These are phyloP conservation scores for Plasmodium relictum DNA, from an alignment of 169 alveolate species.

Conservation along the genomic window DNA sequence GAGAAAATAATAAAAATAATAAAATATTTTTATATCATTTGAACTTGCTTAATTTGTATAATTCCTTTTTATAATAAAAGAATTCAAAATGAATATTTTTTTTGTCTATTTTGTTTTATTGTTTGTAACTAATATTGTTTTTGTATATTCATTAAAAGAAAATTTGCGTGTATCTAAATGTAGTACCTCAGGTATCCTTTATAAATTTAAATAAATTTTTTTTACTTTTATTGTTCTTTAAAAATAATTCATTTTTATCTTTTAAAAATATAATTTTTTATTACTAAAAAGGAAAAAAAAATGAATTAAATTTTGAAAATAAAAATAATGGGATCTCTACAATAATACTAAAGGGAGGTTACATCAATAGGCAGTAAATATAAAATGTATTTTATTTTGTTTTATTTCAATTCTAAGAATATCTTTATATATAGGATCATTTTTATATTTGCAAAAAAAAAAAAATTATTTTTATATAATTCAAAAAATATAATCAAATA, in stretches of 20 bases:
- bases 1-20: not conserved
- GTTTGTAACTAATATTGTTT: slow-evolving; percentile 2
- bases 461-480: not conserved
- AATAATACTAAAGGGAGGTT: slow-evolving; percentile 71
- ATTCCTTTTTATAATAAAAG: slow-evolving; percentile 15
- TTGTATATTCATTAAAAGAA: slow-evolving; percentile 45
- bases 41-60: not conserved
- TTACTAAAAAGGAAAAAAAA: slow-evolving; percentile 5
- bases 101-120: slow-evolving; percentile 32
- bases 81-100: slow-evolving; percentile 41
- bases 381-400: slow-evolving; percentile 2
- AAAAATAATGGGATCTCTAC: slow-evolving; percentile 59
- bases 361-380: slow-evolving; percentile 75
- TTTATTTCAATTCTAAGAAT: not conserved
- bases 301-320: slow-evolving; percentile 18
- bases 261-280: slow-evolving; percentile 6
- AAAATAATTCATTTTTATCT: not conserved
- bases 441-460: not conserved
- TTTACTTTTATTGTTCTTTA: not conserved
- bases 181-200: slow-evolving; percentile 27
- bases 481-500: not conserved
- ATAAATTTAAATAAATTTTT: not conserved
- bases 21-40: not conserved
- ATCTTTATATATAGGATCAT: too few species aligned
- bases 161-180: slow-evolving; percentile 60